Percentiles rank a stretch among this genome's conserved stretches.
Conservation (phyloP, 2,329 filamentous ascomycete species). For the Nectriaceae sp. region DNA sequence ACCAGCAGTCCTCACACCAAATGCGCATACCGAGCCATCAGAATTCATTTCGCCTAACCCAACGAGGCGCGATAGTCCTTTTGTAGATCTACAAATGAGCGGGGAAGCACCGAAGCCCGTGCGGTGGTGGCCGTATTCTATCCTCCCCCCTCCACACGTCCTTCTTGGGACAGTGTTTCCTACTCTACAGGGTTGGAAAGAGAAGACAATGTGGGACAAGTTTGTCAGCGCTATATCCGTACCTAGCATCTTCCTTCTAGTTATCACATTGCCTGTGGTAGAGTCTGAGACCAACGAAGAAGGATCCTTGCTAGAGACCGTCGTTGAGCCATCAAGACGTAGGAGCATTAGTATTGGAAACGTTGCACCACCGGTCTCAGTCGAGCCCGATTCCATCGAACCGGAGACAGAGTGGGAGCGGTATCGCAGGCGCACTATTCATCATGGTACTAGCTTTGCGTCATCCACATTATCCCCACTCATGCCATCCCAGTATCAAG, state of each 20-base stretch:
- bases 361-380: constrained; percentile 36
- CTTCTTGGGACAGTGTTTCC: constrained; percentile 80
- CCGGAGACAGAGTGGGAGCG: constrained; percentile 61
- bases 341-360: constrained; percentile 27
- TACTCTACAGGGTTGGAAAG: constrained; percentile 77
- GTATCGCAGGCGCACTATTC: constrained; percentile 51
- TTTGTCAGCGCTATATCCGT: constrained; percentile 79
- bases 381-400: constrained; percentile 37
- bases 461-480: constrained; percentile 18
- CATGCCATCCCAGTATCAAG: constrained; percentile 21
- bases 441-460: constrained; percentile 26
- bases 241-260: constrained; percentile 88
- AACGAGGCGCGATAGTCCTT: constrained; percentile 47
- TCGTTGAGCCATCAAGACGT: constrained; percentile 30
- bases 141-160: constrained; percentile 72
- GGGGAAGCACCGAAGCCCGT: constrained; percentile 49
- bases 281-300: constrained; percentile 65
- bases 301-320: constrained; percentile 26
- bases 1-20: constrained; percentile 46
- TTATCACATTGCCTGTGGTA: constrained; percentile 88
- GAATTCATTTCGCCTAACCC: constrained; percentile 52
- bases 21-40: constrained; percentile 43
- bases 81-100: constrained; percentile 44
- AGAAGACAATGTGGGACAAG: constrained; percentile 85
- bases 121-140: constrained; percentile 78